These are phyloP conservation scores for Ceratobasidium papillatum DNA, from an alignment of 1,284 basidiomycete genomes.

Conservation along the genomic window DNA sequence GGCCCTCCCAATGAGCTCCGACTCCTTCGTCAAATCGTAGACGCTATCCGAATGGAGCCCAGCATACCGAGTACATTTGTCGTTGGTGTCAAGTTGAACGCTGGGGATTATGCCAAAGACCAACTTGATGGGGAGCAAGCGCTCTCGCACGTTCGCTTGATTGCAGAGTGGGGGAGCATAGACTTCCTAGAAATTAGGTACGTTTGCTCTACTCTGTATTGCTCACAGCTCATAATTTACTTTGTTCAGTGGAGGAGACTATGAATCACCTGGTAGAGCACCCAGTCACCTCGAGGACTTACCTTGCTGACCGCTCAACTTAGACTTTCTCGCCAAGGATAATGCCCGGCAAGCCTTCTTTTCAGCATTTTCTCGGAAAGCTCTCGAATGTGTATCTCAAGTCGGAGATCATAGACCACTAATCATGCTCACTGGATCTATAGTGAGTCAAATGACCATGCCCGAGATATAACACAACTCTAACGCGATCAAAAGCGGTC, in stretches of 20 bases:
- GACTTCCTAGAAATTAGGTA: conserved; percentile 42
- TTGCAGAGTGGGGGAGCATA: conserved; percentile 67
- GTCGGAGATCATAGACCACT: conserved; percentile 58
- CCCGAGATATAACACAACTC: neutral
- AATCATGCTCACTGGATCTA: conserved; percentile 82
- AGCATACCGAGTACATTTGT: conserved; percentile 69
- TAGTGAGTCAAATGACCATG: conserved; percentile 51
- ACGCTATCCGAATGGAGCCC: conserved; percentile 61
- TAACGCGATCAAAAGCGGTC: conserved; percentile 54
- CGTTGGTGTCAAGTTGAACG: conserved; percentile 88
- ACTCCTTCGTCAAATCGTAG: conserved; percentile 72
- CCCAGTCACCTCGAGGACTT: conserved; percentile 40
- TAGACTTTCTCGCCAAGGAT: conserved; percentile 60
- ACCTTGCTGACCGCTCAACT: conserved; percentile 70
- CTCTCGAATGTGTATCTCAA: conserved; percentile 56
- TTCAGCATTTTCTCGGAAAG: conserved; percentile 50
- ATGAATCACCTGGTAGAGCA: conserved; percentile 75
- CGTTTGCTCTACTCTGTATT: conserved; percentile 64
- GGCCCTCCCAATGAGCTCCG: conserved; percentile 56
- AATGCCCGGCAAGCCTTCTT: conserved; percentile 51
- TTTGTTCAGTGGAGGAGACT: conserved; percentile 86
- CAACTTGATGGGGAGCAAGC: conserved; percentile 61
- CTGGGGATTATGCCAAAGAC: conserved; percentile 78
- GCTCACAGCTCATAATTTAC: conserved; percentile 49
- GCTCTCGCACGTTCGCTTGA: conserved; percentile 67